Base-by-base conservation (phyloP, 2,329 filamentous ascomycete species). In the Aspergillus amoenus region DNA sequence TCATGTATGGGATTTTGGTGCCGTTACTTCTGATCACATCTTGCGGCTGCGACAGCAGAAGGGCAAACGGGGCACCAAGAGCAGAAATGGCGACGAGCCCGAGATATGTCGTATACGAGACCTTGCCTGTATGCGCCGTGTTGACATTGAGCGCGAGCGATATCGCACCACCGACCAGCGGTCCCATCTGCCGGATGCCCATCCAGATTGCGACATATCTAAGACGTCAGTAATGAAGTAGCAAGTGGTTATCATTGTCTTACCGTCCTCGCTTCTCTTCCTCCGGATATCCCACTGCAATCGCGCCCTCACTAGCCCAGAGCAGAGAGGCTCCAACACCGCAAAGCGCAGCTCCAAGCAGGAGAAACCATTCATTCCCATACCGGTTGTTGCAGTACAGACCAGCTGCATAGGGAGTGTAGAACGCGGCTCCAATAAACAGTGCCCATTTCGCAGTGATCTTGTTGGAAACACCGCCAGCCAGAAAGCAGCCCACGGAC, bases 161-260 rank as follows among this genome's bases (percentile, higher is more conserved):
- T 40, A 57, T 57, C 11, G 55, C 48, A 11, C 55, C 55, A 5
- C 55, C 55, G 2, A 57, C 55, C 4, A 57, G 55, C n/a, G 55
- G 55, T 7, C 55, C 55, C 48, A 57, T 52, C 24, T 54, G 56
- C 13, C 56, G 51, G 17, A 50, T 49, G 1, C 48, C 45, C 50
- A 44, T 52, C 39, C 44, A 49, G 18, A 50, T 42, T 5, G 39
- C 45, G 3, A 54, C 45, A 21, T 53, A 58, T 37, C 39, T 55
- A 39, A 4, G 7, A 9, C 9, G 21, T 21, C 39, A n/a, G 12
- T 21, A 21, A 21, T 21, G 18, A 18, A 18, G 18, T 18, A 18
- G 18, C 18, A 18, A 18, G 18, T 18, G 18, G 18, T 18, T 2
- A 18, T 3, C 18, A 18, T 32, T 21, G 9, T n/a, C 8, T 1